These are phyloP conservation scores for Cairneyella variabilis DNA, from an alignment of 495 filamentous ascomycete genomes.

Conservation along the genomic window DNA sequence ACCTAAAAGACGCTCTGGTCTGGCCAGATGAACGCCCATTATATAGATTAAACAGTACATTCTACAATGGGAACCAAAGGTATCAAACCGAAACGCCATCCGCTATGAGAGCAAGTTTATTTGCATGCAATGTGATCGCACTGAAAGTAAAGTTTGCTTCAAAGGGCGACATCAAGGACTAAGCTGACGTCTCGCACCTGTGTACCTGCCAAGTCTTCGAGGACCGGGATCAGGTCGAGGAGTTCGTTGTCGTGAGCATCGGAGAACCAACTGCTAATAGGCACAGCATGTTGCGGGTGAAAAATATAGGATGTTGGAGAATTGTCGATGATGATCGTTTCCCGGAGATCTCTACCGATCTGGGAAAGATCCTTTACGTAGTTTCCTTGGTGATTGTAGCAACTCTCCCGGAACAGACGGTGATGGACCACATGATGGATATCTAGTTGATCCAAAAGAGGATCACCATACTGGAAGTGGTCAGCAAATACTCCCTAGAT, in stretches of 20 bases:
- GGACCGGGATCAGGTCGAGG: constrained; percentile 94
- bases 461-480: constrained; percentile 79
- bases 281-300: constrained; percentile 97
- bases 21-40: constrained; percentile 23
- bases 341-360: constrained; percentile 89
- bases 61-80: constrained; percentile 30
- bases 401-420: constrained; percentile 94
- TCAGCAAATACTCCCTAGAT: constrained; percentile 18
- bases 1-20: constrained; percentile 13
- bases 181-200: constrained; percentile 95
- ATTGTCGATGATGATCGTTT: constrained; percentile 99
- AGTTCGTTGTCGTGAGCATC: constrained; percentile 99
- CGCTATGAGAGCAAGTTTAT: constrained; percentile 43
- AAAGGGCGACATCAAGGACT: constrained; percentile 94
- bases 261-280: constrained; percentile 99
- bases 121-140: constrained; percentile 25
- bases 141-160: constrained; percentile 28
- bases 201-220: constrained; percentile 87
- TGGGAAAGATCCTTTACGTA: constrained; percentile 99
- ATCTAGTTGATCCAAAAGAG: constrained; percentile 92
- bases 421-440: constrained; percentile 97
- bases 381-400: constrained; percentile 98
- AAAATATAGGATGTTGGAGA: constrained; percentile 99
- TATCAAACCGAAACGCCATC: constrained; percentile 44
- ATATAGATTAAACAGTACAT: constrained; percentile 33